Conservation (phyloP, 1,139 yeast genomes). For the Pichia norvegensis region DNA sequence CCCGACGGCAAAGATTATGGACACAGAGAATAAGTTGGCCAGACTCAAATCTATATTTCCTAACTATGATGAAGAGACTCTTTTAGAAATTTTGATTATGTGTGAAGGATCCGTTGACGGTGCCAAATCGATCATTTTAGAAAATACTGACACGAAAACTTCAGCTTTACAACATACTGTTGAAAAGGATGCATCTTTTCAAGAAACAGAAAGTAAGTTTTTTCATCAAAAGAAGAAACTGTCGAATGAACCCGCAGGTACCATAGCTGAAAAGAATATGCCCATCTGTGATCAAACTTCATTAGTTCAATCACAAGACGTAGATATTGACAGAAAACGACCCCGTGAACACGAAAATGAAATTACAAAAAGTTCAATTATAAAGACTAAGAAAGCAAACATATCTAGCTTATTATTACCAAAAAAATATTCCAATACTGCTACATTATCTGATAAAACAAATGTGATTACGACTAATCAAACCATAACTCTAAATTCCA, state of each 20-base stretch:
- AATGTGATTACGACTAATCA: neutral
- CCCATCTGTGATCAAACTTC: too few relatives aligned
- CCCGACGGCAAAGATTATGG: too few relatives aligned
- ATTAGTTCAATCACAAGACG: too few relatives aligned
- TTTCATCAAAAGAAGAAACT: neutral
- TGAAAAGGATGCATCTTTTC: neutral
- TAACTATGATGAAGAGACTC: conserved; percentile 24
- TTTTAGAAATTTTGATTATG: conserved; percentile 33
- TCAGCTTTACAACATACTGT: neutral
- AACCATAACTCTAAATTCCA: conserved; percentile 29
- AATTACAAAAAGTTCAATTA: too few relatives aligned
- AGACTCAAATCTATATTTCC: conserved; percentile 27
- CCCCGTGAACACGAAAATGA: too few relatives aligned
- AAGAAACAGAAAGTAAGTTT: neutral
- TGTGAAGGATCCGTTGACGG: conserved; percentile 35
- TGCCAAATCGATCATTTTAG: conserved; percentile 20
- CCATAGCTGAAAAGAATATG: too few relatives aligned
- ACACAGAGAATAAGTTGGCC: conserved; percentile 27
- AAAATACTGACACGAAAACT: neutral
- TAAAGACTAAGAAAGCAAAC: too few relatives aligned
- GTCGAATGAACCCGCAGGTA: too few relatives aligned
- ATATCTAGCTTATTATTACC: too few relatives aligned
- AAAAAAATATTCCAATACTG: too few relatives aligned
- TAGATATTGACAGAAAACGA: too few relatives aligned
- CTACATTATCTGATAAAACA: too few relatives aligned